These are phyloP conservation scores for Rutidosis leptorrhynchoides DNA, from an alignment of 129 eudicot genomes.

Conservation along the genomic window DNA sequence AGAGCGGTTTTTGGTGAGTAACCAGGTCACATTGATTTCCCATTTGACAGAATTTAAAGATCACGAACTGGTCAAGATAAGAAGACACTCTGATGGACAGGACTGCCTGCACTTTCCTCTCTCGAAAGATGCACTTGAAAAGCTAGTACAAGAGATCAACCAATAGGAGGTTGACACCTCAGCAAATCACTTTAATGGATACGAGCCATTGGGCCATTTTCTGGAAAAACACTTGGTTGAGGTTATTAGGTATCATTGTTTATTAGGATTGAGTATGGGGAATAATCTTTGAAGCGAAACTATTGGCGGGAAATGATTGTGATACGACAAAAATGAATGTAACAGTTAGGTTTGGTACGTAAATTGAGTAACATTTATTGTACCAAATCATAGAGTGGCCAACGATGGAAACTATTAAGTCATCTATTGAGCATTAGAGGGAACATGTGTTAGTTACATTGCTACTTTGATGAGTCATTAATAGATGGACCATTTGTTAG, in stretches of 20 bases:
- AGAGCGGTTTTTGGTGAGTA: slow-evolving; percentile 89
- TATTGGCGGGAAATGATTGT: background rate
- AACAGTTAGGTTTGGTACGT: background rate
- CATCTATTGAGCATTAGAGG: slow-evolving; percentile 3
- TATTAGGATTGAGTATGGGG: background rate
- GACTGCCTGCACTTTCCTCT: slow-evolving; percentile 85
- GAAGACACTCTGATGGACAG: slow-evolving; percentile 82
- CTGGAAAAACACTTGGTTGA: background rate
- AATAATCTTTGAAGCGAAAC: background rate
- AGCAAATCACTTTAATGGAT: background rate
- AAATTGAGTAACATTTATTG: background rate
- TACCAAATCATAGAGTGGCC: background rate
- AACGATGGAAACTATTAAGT: background rate
- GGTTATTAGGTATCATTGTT: background rate
- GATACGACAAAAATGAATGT: background rate
- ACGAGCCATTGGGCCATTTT: background rate
- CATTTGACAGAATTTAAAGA: slow-evolving; percentile 94
- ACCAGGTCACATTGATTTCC: slow-evolving; percentile 79
- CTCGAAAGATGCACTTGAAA: slow-evolving; percentile 69
- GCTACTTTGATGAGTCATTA: background rate
- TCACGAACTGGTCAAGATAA: slow-evolving; percentile 78
- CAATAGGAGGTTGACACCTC: slow-evolving; percentile 37
- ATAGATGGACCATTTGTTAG: background rate
- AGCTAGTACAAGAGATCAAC: slow-evolving; percentile 58
- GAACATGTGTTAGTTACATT: slow-evolving; percentile 15